Evolutionary conservation across 495 filamentous ascomycete genomes (phyloP), one percentile per base, ranked within the genome.

Genomic region (Aspergillus steynii): DNA sequence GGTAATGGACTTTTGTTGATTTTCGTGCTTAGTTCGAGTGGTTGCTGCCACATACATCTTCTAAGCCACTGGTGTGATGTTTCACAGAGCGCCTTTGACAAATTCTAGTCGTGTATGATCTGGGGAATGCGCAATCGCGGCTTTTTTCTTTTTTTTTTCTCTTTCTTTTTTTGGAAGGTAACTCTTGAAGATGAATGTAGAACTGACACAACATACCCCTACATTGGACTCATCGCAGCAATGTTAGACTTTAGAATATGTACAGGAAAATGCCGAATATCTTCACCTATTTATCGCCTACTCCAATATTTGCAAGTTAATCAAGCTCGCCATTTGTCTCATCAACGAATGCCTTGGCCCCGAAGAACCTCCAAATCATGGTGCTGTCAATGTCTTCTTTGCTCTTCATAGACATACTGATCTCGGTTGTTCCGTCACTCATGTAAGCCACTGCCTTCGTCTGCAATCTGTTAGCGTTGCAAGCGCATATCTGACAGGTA

Each of bases 361-460:
- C 66, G 10, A 68, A 42, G 50, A 54, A 58, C 34, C 53, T 62
- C 66, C 66, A 69, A 1, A 62, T 64, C 45, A 49, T 56, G 3
- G 42, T 4, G 10, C 63, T 64, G 20, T 66, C 63, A 29, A 65
- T 51, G 9, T 64, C 61, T 25, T 60, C 63, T 48, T 53, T 28
- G 2, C 46, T 31, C 1, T 42, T 55, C 37, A 47, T 28, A 0
- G 57, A 53, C 8, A 66, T 50, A 1, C 56, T 45, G 37, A 57
- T 29, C 42, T 69, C 66, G 2, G 55, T 55, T 32, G 32, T 25
- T 34, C 56, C 57, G 37, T 65, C 65, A 10, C 55, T 50, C 25
- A 63, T 61, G 50, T 64, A 69, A 3, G 62, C 47, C 0, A 64
- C 26, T 7, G 55, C 46, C 28, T 61, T 58, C 10, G 45, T 45